Evolutionary conservation across 768 basidiomycete genomes (phyloP).

Genomic region (Pleurotus tuber-regium): DNA sequence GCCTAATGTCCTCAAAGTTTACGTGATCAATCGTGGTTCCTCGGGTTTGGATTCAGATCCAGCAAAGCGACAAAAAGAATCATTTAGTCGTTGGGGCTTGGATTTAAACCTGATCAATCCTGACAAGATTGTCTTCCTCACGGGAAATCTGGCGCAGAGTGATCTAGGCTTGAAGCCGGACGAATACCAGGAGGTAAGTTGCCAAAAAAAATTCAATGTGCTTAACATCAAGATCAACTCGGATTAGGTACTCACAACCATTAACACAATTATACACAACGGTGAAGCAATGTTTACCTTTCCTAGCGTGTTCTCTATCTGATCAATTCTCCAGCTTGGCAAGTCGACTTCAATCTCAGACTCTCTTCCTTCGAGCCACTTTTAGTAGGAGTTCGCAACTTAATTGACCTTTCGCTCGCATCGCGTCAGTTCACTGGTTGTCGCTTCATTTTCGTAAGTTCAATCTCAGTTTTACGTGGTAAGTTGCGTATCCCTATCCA

Average conservation of each 20-base stretch:
- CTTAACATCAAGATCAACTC: background rate
- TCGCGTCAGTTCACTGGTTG: slow-evolving; percentile 25
- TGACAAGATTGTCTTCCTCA: slow-evolving; percentile 30
- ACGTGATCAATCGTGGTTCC: background rate
- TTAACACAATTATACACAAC: slow-evolving; percentile 37
- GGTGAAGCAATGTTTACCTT: slow-evolving; percentile 18
- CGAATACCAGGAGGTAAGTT: slow-evolving; percentile 14
- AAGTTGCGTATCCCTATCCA: slow-evolving; percentile 16
- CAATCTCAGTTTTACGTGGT: slow-evolving; percentile 22
- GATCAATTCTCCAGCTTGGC: slow-evolving; percentile 25
- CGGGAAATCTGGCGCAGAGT: slow-evolving; percentile 21
- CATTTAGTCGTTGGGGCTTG: slow-evolving; percentile 28
- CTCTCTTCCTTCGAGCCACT: slow-evolving; percentile 27
- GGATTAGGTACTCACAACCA: slow-evolving; percentile 22
- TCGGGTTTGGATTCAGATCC: slow-evolving; percentile 16
- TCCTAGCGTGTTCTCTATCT: no score
- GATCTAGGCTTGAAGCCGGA: slow-evolving; percentile 25
- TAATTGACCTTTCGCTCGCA: slow-evolving; percentile 34
- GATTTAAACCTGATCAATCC: slow-evolving; percentile 23
- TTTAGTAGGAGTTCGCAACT: slow-evolving; percentile 25
- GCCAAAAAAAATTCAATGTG: background rate
- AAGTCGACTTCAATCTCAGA: slow-evolving; percentile 30
- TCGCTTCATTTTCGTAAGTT: slow-evolving; percentile 32
- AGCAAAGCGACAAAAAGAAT: slow-evolving; percentile 22
- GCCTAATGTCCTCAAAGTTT: background rate